Evolutionary conservation across 305 asterid genomes (phyloP).

Genomic region (Fraxinus angustifolia): DNA sequence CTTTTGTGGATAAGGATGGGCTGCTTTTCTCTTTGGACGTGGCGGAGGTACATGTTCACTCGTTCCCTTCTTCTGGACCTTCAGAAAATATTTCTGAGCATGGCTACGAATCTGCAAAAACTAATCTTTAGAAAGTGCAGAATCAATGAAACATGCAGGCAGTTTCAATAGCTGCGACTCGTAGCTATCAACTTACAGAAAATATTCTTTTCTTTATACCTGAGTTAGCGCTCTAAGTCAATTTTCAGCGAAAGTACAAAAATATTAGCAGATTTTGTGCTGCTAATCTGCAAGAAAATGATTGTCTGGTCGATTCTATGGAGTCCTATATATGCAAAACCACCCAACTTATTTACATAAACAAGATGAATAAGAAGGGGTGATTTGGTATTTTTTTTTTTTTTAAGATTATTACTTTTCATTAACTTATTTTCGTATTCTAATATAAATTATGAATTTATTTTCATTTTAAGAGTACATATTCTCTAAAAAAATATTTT

Average conservation of each 20-base stretch:
- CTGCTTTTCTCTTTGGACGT: conserved; percentile 89
- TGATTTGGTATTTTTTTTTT: neutral
- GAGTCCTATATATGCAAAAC: neutral
- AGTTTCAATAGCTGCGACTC: neutral
- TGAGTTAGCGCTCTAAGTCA: neutral
- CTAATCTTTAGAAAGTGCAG: conserved; percentile 25
- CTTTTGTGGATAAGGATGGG: conserved; percentile 92
- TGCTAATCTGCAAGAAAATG: neutral
- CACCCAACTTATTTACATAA: neutral
- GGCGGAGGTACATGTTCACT: conserved; percentile 92
- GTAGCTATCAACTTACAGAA: conserved; percentile 6
- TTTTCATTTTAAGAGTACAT: neutral
- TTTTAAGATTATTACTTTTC: neutral
- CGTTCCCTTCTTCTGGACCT: conserved; percentile 83
- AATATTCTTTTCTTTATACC: neutral
- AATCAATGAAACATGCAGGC: conserved; percentile 10
- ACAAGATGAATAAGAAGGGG: neutral
- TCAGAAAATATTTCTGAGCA: conserved; percentile 88
- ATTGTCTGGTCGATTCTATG: neutral
- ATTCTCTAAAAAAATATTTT: neutral
- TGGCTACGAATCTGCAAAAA: conserved; percentile 87
- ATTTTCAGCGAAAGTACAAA: neutral
- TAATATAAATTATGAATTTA: neutral
- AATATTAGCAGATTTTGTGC: neutral
- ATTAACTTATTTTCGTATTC: neutral